Conservation (phyloP, 495 filamentous ascomycete species). For the Penicillium soppii region DNA sequence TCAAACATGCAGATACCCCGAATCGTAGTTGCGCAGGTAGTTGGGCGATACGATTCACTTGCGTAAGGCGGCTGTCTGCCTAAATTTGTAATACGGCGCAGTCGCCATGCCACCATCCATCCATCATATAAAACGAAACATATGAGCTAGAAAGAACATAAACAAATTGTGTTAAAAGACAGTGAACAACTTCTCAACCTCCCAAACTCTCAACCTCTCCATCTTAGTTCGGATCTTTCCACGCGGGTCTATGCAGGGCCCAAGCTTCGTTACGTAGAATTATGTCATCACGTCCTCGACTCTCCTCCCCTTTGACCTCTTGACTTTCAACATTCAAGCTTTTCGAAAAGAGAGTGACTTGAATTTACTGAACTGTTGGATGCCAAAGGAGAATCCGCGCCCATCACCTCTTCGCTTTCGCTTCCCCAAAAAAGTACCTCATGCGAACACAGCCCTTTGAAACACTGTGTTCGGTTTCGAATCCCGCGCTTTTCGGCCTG, state of each 20-base stretch:
- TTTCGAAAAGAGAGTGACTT: neutral
- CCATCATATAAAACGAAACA: neutral
- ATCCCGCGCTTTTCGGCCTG: constrained; percentile 15
- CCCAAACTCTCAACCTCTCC: no score
- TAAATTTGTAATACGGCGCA: constrained; percentile 8
- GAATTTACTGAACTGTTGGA: neutral
- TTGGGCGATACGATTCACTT: constrained; percentile 2
- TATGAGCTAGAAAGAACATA: neutral
- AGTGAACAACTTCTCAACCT: neutral
- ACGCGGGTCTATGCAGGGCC: constrained; percentile 1
- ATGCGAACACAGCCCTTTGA: constrained; percentile 35
- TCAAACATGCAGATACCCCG: neutral
- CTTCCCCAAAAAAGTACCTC: constrained; percentile 10
- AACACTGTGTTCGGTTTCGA: constrained; percentile 28
- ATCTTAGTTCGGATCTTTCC: neutral
- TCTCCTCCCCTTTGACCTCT: constrained; percentile 13
- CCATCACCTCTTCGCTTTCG: neutral
- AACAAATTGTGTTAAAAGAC: neutral
- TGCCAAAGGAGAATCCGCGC: neutral
- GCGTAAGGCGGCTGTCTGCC: constrained; percentile 16
- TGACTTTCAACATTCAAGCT: constrained; percentile 5
- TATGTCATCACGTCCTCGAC: constrained; percentile 40
- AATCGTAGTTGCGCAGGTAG: neutral
- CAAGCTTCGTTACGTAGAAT: constrained; percentile 33
- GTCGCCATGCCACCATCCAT: neutral